These are phyloP conservation scores for Botrytis hyacinthi DNA, from an alignment of 2,329 filamentous ascomycete species.

Conservation along the genomic window DNA sequence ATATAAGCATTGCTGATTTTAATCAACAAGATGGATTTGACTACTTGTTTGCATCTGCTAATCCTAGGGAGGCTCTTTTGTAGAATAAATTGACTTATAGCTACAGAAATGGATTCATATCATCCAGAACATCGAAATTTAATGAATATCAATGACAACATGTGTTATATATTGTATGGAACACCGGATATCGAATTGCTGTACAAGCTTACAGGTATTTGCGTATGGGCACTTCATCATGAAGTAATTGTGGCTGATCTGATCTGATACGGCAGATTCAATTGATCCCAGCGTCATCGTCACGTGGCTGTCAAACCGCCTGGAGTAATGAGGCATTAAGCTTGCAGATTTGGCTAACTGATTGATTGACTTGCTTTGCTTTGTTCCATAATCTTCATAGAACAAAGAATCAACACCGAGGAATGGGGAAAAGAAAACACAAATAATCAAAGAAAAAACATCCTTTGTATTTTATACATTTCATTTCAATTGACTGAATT, in stretches of 20 bases:
- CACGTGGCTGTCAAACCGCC: background rate
- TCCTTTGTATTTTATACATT: background rate
- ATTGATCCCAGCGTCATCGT: background rate
- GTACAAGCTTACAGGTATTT: background rate
- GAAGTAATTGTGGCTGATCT: background rate
- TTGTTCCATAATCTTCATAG: background rate
- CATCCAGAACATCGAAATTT: background rate
- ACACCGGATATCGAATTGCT: background rate
- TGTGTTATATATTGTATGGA: rapidly evolving
- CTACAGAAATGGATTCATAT: background rate
- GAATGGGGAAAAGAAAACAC: background rate
- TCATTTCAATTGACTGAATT: background rate
- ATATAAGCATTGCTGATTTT: too few relatives aligned
- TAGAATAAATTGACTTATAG: background rate
- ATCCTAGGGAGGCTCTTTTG: background rate
- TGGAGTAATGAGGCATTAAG: background rate
- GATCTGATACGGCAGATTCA: too few relatives aligned
- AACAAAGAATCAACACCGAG: background rate
- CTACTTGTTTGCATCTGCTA: background rate
- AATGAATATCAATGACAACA: background rate
- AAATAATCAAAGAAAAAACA: background rate
- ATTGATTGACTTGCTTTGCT: background rate
- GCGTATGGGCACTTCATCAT: background rate
- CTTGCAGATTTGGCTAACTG: background rate
- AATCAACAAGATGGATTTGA: background rate